Conservation (phyloP, 2,329 filamentous ascomycete species). For the Aspergillus awamori region DNA sequence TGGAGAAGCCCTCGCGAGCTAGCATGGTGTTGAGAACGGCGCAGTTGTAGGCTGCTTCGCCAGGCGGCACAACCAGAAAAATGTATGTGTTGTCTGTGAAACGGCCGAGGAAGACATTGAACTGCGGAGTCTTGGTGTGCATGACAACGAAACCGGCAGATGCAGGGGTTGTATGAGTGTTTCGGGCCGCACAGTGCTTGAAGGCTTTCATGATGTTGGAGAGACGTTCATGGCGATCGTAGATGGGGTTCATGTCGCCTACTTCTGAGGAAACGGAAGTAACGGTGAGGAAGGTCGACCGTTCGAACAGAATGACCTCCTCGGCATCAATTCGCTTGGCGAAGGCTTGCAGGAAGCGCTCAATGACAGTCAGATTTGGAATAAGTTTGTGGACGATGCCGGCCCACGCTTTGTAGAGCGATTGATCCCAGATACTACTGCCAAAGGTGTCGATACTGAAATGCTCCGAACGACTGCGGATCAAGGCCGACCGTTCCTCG, state of each 20-base stretch:
- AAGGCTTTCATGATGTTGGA: constrained; percentile 98
- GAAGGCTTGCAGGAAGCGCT: constrained; percentile 79
- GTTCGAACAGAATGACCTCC: constrained; percentile 91
- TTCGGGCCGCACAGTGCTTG: constrained; percentile 70
- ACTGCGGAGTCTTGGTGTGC: constrained; percentile 59
- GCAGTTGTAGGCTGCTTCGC: constrained; percentile 87
- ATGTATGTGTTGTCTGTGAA: constrained; percentile 98
- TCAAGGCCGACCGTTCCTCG: constrained; percentile 76
- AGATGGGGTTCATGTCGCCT: constrained; percentile 79
- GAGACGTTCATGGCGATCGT: constrained; percentile 90
- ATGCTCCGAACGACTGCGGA: constrained; percentile 71
- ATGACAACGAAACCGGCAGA: constrained; percentile 50
- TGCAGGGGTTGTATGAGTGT: constrained; percentile 48
- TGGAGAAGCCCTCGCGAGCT: constrained; percentile 78
- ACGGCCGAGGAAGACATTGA: constrained; percentile 92
- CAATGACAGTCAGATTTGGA: constrained; percentile 88
- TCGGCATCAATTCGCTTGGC: constrained; percentile 87
- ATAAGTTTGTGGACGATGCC: constrained; percentile 97
- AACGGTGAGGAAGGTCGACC: constrained; percentile 95
- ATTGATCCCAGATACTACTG: constrained; percentile 98
- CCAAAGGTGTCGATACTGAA: constrained; percentile 86
- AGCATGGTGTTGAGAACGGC: constrained; percentile 89
- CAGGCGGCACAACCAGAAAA: constrained; percentile 85
- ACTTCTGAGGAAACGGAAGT: constrained; percentile 80
- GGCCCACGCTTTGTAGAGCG: constrained; percentile 96